These are phyloP conservation scores for Xylariaceae sp. DNA, from an alignment of 2,329 filamentous ascomycete species.

Conservation along the genomic window DNA sequence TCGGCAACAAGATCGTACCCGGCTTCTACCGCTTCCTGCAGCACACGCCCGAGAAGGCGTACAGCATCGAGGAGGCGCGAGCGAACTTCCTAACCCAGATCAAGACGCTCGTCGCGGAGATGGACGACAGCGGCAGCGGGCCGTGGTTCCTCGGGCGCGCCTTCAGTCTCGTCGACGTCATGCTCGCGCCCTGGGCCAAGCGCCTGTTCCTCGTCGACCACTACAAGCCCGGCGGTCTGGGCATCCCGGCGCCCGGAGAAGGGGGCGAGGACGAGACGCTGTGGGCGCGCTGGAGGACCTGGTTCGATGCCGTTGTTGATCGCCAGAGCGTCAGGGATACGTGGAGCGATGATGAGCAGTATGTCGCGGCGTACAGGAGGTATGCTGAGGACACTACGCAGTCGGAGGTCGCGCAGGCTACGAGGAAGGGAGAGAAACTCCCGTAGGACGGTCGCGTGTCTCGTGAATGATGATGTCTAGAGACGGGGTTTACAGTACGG, in stretches of 20 bases:
- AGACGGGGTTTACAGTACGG: not conserved
- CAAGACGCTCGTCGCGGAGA: conserved; percentile 62
- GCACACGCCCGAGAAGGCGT: conserved; percentile 53
- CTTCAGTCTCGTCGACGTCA: conserved; percentile 70
- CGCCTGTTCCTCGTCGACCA: conserved; percentile 75
- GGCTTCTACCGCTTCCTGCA: conserved; percentile 67
- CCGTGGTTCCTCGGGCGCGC: conserved; percentile 69
- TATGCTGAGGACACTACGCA: conserved; percentile 69
- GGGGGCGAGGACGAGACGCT: conserved; percentile 51
- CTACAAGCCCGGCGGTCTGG: conserved; percentile 64
- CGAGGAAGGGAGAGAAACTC: conserved; percentile 62
- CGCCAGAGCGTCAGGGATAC: conserved; percentile 68
- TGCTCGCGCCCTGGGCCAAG: conserved; percentile 73
- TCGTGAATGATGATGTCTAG: not conserved
- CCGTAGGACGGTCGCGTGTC: conserved; percentile 47
- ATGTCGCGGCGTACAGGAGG: conserved; percentile 68
- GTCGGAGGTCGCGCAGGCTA: conserved; percentile 64
- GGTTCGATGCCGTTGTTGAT: conserved; percentile 60
- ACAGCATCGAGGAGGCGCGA: conserved; percentile 56
- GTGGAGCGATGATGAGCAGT: conserved; percentile 67
- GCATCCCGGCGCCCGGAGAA: conserved; percentile 41
- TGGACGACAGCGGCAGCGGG: conserved; percentile 53
- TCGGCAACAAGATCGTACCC: conserved; percentile 68
- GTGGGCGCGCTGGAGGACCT: conserved; percentile 69
- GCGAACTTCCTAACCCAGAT: conserved; percentile 61